Evolutionary conservation across 1,284 basidiomycete genomes (phyloP), one percentile per base, ranked within the genome.

Genomic region (Calocybe gambosa): DNA sequence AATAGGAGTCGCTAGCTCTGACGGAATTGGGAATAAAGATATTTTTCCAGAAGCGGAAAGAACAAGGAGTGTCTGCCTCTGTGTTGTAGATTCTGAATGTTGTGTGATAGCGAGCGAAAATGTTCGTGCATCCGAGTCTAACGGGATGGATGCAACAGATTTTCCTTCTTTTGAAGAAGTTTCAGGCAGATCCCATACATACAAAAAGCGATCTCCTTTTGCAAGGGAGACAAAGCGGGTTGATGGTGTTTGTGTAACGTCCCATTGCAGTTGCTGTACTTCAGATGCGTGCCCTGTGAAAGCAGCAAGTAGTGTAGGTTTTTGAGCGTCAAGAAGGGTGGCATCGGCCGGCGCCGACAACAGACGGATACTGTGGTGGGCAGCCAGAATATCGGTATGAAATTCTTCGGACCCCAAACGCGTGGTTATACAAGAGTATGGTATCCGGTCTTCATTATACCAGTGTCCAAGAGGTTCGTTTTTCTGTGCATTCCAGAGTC

Each of bases 191-290:
- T 78, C 65, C 87, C 85, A 82, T 40, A 83, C 57, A 56, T 80
- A 85, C n/a, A 89, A 68, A 37, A 85, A 80, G 16, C 89, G 78
- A 63, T 92, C 89, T 23, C 75, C 76, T 56, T 87, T 80, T 4
- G 88, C 87, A 16, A 77, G 74, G 3, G 87, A 85, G 35, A 86
- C 65, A 62, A 92, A 88, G 21, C 69, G 71, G 21, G 63, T 67
- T 8, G 66, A 50, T 47, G 64, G 59, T 28, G 52, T 55, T 48
- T 65, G 57, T n/a, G 69, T 66, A 15, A 62, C 58, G 50, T 74
- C 70, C 80, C 81, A 84, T 43, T 68, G 65, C 5, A 82, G 54
- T 28, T 64, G 61, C 51, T 66, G 73, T 45, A 81, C 67, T n/a
- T 73, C 64, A 20, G 82, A 81, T 3, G 80, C 78, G 54, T 85